phyloP scores from a whole-genome alignment of 106 monocot species.

The Narthecium ossifragum region DNA sequence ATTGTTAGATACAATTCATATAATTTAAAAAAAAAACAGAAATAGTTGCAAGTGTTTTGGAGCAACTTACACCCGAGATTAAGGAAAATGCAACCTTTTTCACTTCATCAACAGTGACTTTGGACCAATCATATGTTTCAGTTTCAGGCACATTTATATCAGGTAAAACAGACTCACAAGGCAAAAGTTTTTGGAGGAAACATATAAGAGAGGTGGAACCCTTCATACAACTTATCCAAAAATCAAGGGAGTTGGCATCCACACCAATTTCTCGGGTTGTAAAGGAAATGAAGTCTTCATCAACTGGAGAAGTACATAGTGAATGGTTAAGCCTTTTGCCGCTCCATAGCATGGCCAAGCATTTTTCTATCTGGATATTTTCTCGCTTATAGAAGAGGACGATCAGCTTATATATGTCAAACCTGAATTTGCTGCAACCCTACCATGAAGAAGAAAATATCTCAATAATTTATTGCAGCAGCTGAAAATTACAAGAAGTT shows the following conservation, averaged over 20 bases:
- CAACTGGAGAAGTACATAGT: constrained; percentile 19
- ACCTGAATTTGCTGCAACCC: constrained; percentile 17
- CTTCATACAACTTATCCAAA: constrained; percentile 18
- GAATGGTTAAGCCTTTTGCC: constrained; percentile 25
- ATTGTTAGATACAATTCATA: too few species aligned
- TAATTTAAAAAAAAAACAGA: too few species aligned
- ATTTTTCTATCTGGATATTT: constrained; percentile 15
- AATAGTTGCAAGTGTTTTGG: too few species aligned
- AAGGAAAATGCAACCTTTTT: constrained; percentile 12
- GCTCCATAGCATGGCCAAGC: constrained; percentile 20
- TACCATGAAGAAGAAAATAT: constrained; percentile 15
- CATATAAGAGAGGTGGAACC: constrained; percentile 10
- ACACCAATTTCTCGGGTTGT: constrained; percentile 6
- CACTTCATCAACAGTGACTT: constrained; percentile 17
- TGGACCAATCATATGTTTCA: constrained; percentile 2
- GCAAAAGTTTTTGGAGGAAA: constrained; percentile 17
- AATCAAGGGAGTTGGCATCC: constrained; percentile 13
- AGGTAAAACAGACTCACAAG: constrained; percentile 11
- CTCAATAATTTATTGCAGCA: too few species aligned
- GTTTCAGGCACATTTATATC: background rate
- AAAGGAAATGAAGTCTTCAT: constrained; percentile 6
- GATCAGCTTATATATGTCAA: constrained; percentile 13
- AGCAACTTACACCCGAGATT: constrained; percentile 15
- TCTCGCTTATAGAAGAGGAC: constrained; percentile 13
- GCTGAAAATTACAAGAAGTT: background rate